These are phyloP conservation scores for Pouteria glomerata DNA, from an alignment of 148 eudicot genomes.

Conservation along the genomic window DNA sequence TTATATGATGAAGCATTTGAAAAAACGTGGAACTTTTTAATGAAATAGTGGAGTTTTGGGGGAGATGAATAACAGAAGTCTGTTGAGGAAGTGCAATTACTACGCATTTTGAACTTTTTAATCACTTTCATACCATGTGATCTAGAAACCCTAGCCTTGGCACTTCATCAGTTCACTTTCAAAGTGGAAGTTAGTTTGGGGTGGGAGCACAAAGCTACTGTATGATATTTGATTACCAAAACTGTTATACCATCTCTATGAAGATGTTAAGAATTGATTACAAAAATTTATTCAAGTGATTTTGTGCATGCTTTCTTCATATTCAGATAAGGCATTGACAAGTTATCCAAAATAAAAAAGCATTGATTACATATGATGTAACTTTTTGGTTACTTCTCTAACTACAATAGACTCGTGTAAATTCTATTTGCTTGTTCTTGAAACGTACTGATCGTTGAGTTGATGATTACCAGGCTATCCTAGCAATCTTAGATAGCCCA, in stretches of 20 bases:
- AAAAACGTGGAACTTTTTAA: not conserved
- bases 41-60: not conserved
- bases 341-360: not conserved
- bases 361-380: not conserved
- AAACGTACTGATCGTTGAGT: not conserved
- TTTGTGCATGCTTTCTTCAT: not conserved
- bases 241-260: not conserved
- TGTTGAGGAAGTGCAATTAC: not conserved
- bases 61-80: not conserved
- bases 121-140: no score
- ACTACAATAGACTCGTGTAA: not conserved
- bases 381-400: not conserved
- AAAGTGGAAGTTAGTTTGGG: not conserved
- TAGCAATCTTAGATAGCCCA: conserved; percentile 82
- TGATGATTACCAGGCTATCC: conserved; percentile 61
- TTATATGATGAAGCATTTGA: not conserved
- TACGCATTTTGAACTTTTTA: not conserved
- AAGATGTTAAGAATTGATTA: no score
- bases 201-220: not conserved
- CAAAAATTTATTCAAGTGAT: not conserved
- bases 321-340: not conserved
- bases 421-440: not conserved
- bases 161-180: not conserved
- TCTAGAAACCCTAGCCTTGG: no score
- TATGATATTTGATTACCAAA: not conserved